A percentile compares a stretch with the other conserved stretches of the same genome.
These are phyloP conservation scores for Termitomyces heimii DNA, from an alignment of 768 basidiomycete species.

Conservation along the genomic window DNA sequence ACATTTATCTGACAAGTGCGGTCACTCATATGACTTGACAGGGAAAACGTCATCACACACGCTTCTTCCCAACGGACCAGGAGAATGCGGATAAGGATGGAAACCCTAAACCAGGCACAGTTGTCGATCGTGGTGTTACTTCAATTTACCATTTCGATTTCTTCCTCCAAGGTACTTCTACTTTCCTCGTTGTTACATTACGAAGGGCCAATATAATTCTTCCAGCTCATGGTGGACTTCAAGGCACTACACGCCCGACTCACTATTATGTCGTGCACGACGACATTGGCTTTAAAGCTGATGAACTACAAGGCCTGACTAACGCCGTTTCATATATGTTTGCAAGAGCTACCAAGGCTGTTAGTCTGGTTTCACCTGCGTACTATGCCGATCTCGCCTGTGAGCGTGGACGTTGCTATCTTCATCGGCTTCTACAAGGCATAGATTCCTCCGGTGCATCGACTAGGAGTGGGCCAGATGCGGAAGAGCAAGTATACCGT, in stretches of 20 bases:
- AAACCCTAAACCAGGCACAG: conserved; percentile 73
- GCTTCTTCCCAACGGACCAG: conserved; percentile 58
- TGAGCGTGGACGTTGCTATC: conserved; percentile 63
- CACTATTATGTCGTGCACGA: conserved; percentile 84
- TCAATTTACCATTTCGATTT: conserved; percentile 62
- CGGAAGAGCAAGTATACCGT: conserved; percentile 42
- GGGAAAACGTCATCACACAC: conserved; percentile 48
- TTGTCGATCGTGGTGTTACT: conserved; percentile 77
- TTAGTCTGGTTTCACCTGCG: conserved; percentile 75
- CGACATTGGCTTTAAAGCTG: conserved; percentile 63
- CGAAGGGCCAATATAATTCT: not conserved
- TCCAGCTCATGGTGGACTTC: conserved; percentile 65
- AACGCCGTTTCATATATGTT: conserved; percentile 75
- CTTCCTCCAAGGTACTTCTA: conserved; percentile 52
- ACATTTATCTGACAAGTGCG: conserved; percentile 1
- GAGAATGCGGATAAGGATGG: conserved; percentile 54
- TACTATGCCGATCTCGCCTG: conserved; percentile 75
- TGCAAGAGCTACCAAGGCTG: conserved; percentile 82
- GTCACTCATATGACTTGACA: conserved; percentile 11
- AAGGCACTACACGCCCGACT: conserved; percentile 69
- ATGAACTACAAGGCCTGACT: conserved; percentile 65
- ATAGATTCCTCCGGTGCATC: conserved; percentile 26
- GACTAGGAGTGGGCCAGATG: conserved; percentile 33
- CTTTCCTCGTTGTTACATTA: not conserved
- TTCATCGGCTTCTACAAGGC: conserved; percentile 67